Evolutionary conservation across 345 rosid genomes (phyloP), one percentile per base, ranked within the genome.

Genomic region (Citrus maxima): DNA sequence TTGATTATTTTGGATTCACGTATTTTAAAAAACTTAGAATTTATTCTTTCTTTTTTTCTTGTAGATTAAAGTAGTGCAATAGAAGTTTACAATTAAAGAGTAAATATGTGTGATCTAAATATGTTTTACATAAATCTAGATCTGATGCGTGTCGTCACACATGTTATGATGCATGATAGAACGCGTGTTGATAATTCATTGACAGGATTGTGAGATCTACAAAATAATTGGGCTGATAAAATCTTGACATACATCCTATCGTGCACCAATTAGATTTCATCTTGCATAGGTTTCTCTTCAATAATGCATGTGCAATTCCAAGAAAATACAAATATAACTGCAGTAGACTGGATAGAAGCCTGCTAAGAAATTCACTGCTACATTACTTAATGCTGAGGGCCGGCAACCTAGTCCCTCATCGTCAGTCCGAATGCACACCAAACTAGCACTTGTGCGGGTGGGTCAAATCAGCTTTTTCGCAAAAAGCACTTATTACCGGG

Each of bases 41-140:
- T 46, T 10, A 46, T 46, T 46, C 5, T 2, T 3, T 42, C 5
- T 2, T 3, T 42, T 0, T 0, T 34, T 34, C 51, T 0, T 42
- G 0, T 12, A 12, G 0, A 46, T 46, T 3, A 46, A 46, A 12
- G 51, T 46, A 0, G 18, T 46, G 0, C 5, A 0, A 0, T 4
- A 46, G 1, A 3, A 46, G 1, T 46, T 46, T 46, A 3, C 1
- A 0, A 46, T 46, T 13, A 46, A 46, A 0, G 5, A 46, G 0
- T 13, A 46, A 0, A 46, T 13, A 46, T 0, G 1, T 1, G 1
- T 46, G 4, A 12, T 46, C 0, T 13, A 46, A 1, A 46, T 0
- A 12, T 3, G 0, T 46, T 46, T 0, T 13, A 13, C 0, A 13
- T 46, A 10, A 46, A 46, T 13, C 1, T 0, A 10, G 0, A 46